Percentiles rank a stretch among this genome's conserved stretches.
phyloP scores from a whole-genome alignment of 2,329 filamentous ascomycete genomes.

The Fusarium decemcellulare region DNA sequence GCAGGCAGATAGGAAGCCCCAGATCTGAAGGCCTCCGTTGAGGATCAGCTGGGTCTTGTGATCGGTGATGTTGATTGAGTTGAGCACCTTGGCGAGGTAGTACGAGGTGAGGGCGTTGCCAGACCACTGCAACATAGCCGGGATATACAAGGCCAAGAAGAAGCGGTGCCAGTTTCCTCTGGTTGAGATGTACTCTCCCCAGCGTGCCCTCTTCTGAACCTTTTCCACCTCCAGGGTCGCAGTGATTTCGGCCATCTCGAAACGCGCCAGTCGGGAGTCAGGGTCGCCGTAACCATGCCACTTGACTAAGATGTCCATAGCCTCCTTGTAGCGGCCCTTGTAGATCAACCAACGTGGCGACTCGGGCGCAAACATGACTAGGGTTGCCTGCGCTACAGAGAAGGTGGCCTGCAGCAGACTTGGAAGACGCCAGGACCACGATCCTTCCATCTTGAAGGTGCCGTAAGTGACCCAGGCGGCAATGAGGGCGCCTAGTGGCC shows the following conservation, averaged over 20 bases:
- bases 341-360: constrained; percentile 45
- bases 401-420: constrained; percentile 61
- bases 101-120: constrained; percentile 53
- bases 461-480: constrained; percentile 55
- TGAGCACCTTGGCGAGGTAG: constrained; percentile 57
- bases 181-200: constrained; percentile 38
- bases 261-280: constrained; percentile 23
- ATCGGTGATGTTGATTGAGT: constrained; percentile 55
- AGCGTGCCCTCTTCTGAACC: constrained; percentile 41
- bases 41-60: constrained; percentile 49
- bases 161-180: constrained; percentile 50
- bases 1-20: constrained; percentile 54
- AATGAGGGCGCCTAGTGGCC: constrained; percentile 38
- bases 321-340: constrained; percentile 44
- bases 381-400: constrained; percentile 17
- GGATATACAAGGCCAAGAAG: constrained; percentile 49
- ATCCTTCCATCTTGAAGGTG: constrained; percentile 54
- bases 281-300: constrained; percentile 41
- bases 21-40: constrained; percentile 50
- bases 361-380: constrained; percentile 38
- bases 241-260: constrained; percentile 43
- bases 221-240: constrained; percentile 44
- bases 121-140: constrained; percentile 49
- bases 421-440: constrained; percentile 66
- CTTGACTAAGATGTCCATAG: constrained; percentile 35